Conservation (phyloP, 495 filamentous ascomycete genomes). For the Lepraria neglecta region DNA sequence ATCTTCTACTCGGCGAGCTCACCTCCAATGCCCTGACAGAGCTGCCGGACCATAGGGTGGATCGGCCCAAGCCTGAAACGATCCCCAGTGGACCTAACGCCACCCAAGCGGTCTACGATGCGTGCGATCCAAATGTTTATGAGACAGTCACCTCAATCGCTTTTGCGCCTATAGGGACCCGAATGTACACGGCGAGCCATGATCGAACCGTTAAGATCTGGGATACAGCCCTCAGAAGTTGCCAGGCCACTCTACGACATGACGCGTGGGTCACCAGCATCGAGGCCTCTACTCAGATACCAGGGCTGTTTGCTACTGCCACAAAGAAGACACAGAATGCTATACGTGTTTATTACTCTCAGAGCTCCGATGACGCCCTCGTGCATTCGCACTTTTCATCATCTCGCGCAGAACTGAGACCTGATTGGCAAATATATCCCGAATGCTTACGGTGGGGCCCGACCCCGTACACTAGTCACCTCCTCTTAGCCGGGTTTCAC, state of each 20-base stretch:
- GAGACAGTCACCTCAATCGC: conserved; percentile 70
- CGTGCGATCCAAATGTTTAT: conserved; percentile 64
- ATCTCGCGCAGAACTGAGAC: conserved; percentile 40
- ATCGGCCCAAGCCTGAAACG: conserved; percentile 45
- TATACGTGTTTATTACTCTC: conserved; percentile 34
- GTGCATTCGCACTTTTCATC: conserved; percentile 39
- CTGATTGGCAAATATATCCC: conserved; percentile 55
- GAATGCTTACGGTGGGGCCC: conserved; percentile 70
- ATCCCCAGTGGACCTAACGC: conserved; percentile 45
- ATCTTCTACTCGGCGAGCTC: conserved; percentile 67
- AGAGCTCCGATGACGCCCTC: conserved; percentile 21
- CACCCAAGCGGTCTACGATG: conserved; percentile 50
- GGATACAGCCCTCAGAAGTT: conserved; percentile 42
- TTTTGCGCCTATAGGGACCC: conserved; percentile 52
- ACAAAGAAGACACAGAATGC: conserved; percentile 31
- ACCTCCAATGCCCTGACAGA: conserved; percentile 50
- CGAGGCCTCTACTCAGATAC: conserved; percentile 44
- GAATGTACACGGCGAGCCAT: conserved; percentile 72
- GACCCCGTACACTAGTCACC: conserved; percentile 41
- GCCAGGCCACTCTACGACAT: conserved; percentile 53
- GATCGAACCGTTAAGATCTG: conserved; percentile 77
- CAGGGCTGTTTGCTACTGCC: conserved; percentile 48
- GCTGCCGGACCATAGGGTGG: conserved; percentile 62
- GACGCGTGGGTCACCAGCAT: conserved; percentile 66
- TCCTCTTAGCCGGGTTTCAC: conserved; percentile 72